Conservation (phyloP, 2,329 filamentous ascomycete species). For the Colletotrichum endophyticum region DNA sequence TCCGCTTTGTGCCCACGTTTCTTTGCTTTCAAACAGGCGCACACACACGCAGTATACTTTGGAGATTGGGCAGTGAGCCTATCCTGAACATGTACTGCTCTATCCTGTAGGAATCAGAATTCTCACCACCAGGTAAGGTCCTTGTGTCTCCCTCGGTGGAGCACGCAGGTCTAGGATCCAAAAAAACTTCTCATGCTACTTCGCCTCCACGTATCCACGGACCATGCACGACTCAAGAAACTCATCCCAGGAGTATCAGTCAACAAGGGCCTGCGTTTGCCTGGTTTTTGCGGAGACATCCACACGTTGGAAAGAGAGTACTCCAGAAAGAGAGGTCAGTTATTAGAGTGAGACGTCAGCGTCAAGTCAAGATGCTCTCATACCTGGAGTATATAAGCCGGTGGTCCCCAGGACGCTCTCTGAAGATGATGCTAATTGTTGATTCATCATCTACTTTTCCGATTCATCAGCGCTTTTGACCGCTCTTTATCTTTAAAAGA, state of each 20-base stretch:
- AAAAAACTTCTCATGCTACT: slow-evolving; percentile 19
- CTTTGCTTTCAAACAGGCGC: background rate
- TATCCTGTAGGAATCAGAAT: slow-evolving; percentile 4
- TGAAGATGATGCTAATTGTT: no score
- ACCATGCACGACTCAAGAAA: slow-evolving; percentile 21
- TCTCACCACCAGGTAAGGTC: slow-evolving; percentile 6
- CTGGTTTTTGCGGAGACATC: slow-evolving; percentile 22
- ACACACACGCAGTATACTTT: background rate
- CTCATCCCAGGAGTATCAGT: slow-evolving; percentile 15
- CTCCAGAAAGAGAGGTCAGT: background rate
- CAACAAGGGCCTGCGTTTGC: slow-evolving; percentile 18
- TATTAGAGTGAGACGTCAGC: slow-evolving; percentile 11
- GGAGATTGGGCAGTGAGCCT: background rate
- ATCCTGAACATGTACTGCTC: background rate
- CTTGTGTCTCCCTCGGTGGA: slow-evolving; percentile 11
- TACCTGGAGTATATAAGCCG: slow-evolving; percentile 8
- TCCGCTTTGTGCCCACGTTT: background rate
- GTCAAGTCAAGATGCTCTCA: slow-evolving; percentile 14
- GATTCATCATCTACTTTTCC: background rate
- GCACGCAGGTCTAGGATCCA: slow-evolving; percentile 11
- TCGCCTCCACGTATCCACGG: slow-evolving; percentile 22
- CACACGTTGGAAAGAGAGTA: background rate
- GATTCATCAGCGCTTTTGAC: background rate
- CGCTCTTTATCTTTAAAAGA: background rate
- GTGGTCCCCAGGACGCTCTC: background rate